phyloP scores from a whole-genome alignment of 352 stramenopile genomes.

The Blastocystis sp. region DNA sequence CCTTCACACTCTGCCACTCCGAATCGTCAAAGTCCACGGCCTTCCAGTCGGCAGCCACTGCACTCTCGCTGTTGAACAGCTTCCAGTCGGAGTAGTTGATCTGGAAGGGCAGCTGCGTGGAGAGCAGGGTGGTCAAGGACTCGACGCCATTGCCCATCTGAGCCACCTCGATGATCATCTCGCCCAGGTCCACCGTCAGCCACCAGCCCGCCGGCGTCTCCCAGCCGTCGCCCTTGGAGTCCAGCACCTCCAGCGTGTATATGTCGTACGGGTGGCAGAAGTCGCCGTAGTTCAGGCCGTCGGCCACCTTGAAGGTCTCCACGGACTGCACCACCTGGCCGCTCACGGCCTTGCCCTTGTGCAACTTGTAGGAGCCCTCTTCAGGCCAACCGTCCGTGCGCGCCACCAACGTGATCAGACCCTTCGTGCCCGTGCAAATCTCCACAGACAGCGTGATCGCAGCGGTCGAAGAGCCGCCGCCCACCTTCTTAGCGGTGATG shows the following conservation, averaged over 20 bases:
- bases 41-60: neutral
- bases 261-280: constrained; percentile 59
- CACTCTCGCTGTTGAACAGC: neutral
- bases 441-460: neutral
- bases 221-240: constrained; percentile 53
- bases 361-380: constrained; percentile 51
- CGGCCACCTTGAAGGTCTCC: neutral
- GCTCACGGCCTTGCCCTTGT: neutral
- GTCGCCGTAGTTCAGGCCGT: constrained; percentile 21
- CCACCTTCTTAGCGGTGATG: constrained; percentile 11
- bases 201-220: constrained; percentile 25
- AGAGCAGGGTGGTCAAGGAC: neutral
- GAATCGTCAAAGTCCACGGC: constrained; percentile 2
- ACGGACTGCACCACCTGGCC: neutral
- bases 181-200: neutral
- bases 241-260: constrained; percentile 56
- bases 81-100: neutral
- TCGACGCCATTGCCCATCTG: neutral
- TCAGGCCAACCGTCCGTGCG: neutral
- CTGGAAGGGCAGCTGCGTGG: neutral
- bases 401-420: constrained; percentile 29
- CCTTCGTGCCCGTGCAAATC: neutral
- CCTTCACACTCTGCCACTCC: neutral
- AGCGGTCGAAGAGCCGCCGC: neutral
- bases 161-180: neutral